Evolutionary conservation across 2,329 filamentous ascomycete species (phyloP).

Genomic region (Aspergillus puulaauensis): DNA sequence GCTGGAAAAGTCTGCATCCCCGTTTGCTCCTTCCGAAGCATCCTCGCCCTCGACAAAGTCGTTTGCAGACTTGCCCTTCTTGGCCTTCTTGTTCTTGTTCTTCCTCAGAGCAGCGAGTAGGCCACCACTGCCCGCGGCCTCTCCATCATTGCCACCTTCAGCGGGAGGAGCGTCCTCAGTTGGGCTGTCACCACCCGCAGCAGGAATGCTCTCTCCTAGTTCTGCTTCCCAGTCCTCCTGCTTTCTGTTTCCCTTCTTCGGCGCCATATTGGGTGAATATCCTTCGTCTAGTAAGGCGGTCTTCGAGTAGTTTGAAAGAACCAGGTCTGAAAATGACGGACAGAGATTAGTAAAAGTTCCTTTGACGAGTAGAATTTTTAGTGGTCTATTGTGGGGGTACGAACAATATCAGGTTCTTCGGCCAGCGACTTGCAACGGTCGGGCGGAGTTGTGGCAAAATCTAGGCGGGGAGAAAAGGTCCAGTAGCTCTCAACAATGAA

Average conservation of each 20-base stretch:
- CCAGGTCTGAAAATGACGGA: background rate
- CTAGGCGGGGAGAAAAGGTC: background rate
- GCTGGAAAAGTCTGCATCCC: slow-evolving; percentile 49
- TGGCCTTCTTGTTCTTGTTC: slow-evolving; percentile 83
- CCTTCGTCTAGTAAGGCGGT: background rate
- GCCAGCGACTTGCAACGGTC: slow-evolving; percentile 10
- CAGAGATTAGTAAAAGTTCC: background rate
- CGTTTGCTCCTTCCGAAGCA: slow-evolving; percentile 43
- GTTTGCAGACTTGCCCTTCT: slow-evolving; percentile 75
- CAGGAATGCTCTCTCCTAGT: slow-evolving; percentile 70
- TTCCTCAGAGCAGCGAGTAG: slow-evolving; percentile 79
- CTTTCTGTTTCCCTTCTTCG: slow-evolving; percentile 89
- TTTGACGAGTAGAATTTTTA: background rate
- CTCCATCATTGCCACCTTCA: slow-evolving; percentile 55
- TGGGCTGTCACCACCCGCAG: slow-evolving; percentile 47
- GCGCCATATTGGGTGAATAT: slow-evolving; percentile 63
- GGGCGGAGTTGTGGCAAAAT: slow-evolving; percentile 14
- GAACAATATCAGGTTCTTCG: slow-evolving; percentile 16
- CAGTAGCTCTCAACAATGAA: slow-evolving; percentile 2
- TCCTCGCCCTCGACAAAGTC: slow-evolving; percentile 72
- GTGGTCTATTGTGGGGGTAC: slow-evolving; percentile 14
- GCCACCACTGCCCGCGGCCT: slow-evolving; percentile 62
- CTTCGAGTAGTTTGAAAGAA: background rate
- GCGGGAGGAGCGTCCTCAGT: slow-evolving; percentile 47
- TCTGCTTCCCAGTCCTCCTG: slow-evolving; percentile 91